Conservation (phyloP, 306 rosid species). For the Prunus salicina region DNA sequence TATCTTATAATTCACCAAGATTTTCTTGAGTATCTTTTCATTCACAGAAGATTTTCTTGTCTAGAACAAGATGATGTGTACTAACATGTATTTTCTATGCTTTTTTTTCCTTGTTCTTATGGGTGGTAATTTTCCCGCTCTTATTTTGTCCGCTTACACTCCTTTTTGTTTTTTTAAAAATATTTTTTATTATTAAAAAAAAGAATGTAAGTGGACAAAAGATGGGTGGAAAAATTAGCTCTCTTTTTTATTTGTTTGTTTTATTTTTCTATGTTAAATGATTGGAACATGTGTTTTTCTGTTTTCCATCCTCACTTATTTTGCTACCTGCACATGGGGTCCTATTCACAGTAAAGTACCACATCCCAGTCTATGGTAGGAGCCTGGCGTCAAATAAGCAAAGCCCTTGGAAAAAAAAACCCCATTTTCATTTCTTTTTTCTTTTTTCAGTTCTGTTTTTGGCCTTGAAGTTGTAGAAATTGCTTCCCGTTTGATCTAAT, state of each 20-base stretch:
- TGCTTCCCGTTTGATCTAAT: not conserved
- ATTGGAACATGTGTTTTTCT: not conserved
- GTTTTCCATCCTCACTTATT: not conserved
- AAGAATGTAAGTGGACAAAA: accelerated
- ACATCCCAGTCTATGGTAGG: no score
- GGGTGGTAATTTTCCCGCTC: no score
- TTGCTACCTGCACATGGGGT: not conserved
- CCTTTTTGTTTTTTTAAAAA: no score
- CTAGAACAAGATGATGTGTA: not conserved
- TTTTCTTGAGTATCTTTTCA: not conserved
- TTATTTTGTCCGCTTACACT: accelerated
- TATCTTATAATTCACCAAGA: no score
- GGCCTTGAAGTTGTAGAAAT: not conserved
- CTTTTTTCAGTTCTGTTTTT: not conserved
- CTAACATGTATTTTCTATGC: not conserved
- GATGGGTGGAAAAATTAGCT: accelerated
- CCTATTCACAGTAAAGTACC: not conserved
- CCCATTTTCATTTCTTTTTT: not conserved
- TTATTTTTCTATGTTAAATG: no score
- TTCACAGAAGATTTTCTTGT: not conserved
- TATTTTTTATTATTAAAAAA: no score
- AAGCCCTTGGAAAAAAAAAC: not conserved
- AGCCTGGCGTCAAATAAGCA: no score
- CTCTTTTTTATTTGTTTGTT: no score
- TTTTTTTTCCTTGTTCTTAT: not conserved